Percentiles rank a stretch among this genome's conserved stretches.
Evolutionary conservation across 2,329 filamentous ascomycete genomes (phyloP).

Genomic region (Epichloe uncinata): DNA sequence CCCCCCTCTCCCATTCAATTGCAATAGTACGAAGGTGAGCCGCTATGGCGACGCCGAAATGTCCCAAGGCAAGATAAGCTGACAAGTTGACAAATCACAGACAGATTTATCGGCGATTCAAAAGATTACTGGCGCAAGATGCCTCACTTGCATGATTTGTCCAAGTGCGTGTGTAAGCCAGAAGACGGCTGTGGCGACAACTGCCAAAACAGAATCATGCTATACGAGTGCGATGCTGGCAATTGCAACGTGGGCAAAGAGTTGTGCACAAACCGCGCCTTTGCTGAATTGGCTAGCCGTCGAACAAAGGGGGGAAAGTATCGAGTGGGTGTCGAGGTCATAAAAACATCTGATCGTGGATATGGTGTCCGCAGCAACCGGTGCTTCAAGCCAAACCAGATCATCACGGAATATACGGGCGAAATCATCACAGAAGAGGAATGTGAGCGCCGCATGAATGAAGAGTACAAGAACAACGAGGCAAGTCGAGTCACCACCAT

Average conservation of each 20-base stretch:
- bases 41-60: not conserved
- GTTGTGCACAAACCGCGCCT: constrained; percentile 74
- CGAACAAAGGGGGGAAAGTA: constrained; percentile 76
- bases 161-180: constrained; percentile 62
- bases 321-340: constrained; percentile 85
- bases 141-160: constrained; percentile 58
- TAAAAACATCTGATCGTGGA: constrained; percentile 79
- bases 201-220: constrained; percentile 92
- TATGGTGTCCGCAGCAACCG: constrained; percentile 87
- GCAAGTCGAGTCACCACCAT: constrained; percentile 33
- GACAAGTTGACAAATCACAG: constrained; percentile 27
- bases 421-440: constrained; percentile 95
- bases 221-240: constrained; percentile 85
- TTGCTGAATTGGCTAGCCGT: constrained; percentile 64
- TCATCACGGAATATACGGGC: constrained; percentile 96
- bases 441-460: constrained; percentile 85
- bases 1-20: too few relatives aligned
- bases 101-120: constrained; percentile 82
- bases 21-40: not conserved
- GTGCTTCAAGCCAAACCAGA: constrained; percentile 75
- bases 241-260: constrained; percentile 74
- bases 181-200: constrained; percentile 76
- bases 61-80: not conserved
- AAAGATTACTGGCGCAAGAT: constrained; percentile 68
- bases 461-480: constrained; percentile 86